Evolutionary conservation across 306 rosid genomes (phyloP), one percentile per base, ranked within the genome.

Genomic region (Malus asiatica): DNA sequence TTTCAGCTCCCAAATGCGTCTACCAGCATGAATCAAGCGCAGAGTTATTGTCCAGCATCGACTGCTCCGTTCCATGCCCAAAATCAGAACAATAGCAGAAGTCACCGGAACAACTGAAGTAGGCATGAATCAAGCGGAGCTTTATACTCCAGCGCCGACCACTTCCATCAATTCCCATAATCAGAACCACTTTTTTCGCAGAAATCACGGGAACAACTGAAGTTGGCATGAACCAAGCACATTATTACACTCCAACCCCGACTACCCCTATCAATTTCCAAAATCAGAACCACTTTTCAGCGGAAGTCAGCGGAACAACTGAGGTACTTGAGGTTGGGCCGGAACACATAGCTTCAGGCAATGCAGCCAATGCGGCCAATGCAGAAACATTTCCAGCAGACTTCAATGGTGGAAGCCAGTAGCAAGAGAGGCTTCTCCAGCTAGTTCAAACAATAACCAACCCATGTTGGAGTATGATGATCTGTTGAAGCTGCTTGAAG

Each of bases 401-500:
- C 11, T 58, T 76, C 76, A 70, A 61, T 12, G 13, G 16, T 59
- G 82, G 78, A 68, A 65, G 23, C 27, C 80, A 79, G 75, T 30
- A 75, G 68, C 15, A 8, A 30, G 76, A 59, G 71, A 35, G 51
- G 68, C 64, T 30, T 5, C 29, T 51, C 45, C 76, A 55, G 77
- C 52, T 25, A 23, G 73, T 70, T 73, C 84, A 35, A 38, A 68
- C 51, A 65, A 78, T 68, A 73, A 59, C 40, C 79, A 77, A 79
- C 45, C 82, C 51, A 52, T 44, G 27, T 44, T 14, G n/a, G 85
- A 75, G 61, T 62, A 44, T 12, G 76, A 46, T 63, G 66, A 77
- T 33, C 7, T 78, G 33, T 69, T 78, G 55, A 71, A 72, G 38
- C 51, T 61, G 66, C 83, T 82, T 30, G 81, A 79, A 70, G 87